Conservation (phyloP, 1,284 basidiomycete genomes). For the Heterobasidion irregulare region DNA sequence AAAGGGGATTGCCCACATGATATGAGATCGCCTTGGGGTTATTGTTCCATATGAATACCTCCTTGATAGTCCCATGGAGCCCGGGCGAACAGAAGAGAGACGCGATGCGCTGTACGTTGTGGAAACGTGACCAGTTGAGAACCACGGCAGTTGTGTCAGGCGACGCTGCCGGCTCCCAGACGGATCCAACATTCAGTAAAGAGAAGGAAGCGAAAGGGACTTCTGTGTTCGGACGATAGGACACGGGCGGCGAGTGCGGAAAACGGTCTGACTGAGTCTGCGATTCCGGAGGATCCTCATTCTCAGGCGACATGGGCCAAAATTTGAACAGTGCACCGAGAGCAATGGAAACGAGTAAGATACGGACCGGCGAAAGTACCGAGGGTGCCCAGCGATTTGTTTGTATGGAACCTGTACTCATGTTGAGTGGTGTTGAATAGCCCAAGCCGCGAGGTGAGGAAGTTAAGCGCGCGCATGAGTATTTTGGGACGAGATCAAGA, state of each 20-base stretch:
- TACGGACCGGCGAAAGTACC: neutral
- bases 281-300: neutral
- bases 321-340: neutral
- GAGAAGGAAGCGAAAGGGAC: slow-evolving; percentile 2
- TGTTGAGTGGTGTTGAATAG: neutral
- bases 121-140: slow-evolving; percentile 57
- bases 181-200: neutral
- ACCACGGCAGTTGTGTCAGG: slow-evolving; percentile 45
- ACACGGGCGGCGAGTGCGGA: slow-evolving; percentile 9
- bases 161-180: neutral
- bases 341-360: neutral
- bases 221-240: slow-evolving; percentile 10
- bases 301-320: neutral
- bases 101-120: slow-evolving; percentile 49
- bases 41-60: slow-evolving; percentile 61
- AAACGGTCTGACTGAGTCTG: neutral
- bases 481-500: too few relatives aligned
- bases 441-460: neutral
- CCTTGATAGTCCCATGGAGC: slow-evolving; percentile 38
- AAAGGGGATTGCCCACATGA: slow-evolving; percentile 1
- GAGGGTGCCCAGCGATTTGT: neutral
- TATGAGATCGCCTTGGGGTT: slow-evolving; percentile 24
- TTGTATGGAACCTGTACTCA: neutral
- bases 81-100: slow-evolving; percentile 39
- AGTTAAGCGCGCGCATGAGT: neutral